A percentile compares a stretch with the other conserved stretches of the same genome.
These are phyloP conservation scores for Aspergillus heteromorphus DNA, from an alignment of 495 filamentous ascomycete species.

Conservation along the genomic window DNA sequence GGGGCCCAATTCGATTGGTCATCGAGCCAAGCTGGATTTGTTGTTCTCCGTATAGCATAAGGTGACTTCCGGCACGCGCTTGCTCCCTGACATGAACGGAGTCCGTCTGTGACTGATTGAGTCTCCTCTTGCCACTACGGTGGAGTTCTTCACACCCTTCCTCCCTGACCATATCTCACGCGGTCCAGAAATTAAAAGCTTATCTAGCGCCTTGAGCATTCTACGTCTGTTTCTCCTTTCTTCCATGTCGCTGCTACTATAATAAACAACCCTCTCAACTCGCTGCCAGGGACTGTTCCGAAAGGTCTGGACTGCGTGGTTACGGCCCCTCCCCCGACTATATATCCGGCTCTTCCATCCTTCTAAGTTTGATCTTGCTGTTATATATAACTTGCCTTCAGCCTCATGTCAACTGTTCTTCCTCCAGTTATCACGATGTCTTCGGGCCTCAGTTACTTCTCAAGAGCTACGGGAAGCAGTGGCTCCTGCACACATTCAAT, in stretches of 20 bases:
- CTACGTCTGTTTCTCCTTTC: background rate
- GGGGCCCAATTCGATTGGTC: conserved; percentile 3
- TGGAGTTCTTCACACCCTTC: conserved; percentile 2
- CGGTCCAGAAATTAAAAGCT: conserved; percentile 13
- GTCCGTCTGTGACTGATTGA: background rate
- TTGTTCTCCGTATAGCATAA: conserved; percentile 14
- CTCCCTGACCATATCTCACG: conserved; percentile 11
- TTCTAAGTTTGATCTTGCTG: background rate
- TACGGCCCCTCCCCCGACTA: background rate
- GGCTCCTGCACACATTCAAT: conserved; percentile 29
- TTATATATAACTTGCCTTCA: conserved; percentile 12
- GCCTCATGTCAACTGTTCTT: conserved; percentile 35
- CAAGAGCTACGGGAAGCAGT: conserved; percentile 26
- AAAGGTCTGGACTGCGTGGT: background rate
- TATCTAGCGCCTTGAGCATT: conserved; percentile 15
- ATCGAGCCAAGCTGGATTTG: conserved; percentile 3
- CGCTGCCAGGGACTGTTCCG: background rate
- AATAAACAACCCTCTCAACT: conserved; percentile 1
- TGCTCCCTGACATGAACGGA: conserved; percentile 11
- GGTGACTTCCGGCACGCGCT: conserved; percentile 11
- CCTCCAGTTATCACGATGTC: conserved; percentile 30
- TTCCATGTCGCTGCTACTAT: background rate
- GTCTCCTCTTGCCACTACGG: conserved; percentile 4
- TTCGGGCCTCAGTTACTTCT: conserved; percentile 29
- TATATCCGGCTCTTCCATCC: background rate